Percentiles rank a stretch among this genome's conserved stretches.
phyloP scores from a whole-genome alignment of 208 protist genomes.

The Entamoeba invadens region DNA sequence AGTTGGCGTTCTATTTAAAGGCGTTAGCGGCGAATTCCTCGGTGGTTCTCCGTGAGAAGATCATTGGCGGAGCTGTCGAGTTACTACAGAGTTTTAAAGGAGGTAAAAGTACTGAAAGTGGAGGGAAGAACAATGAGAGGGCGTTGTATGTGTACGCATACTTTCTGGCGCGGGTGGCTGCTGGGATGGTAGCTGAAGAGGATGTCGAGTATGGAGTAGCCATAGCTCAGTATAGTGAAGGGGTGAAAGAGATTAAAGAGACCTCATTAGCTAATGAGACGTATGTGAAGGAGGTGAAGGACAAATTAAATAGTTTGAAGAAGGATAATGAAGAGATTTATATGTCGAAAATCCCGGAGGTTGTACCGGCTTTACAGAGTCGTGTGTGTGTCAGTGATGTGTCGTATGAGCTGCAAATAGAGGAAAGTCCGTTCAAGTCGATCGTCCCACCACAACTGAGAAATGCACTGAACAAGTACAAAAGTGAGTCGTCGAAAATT shows the following conservation, averaged over 20 bases:
- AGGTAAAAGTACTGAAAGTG: too few relatives aligned
- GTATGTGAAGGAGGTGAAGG: neutral
- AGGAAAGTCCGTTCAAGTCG: neutral
- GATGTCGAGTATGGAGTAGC: neutral
- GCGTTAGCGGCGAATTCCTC: neutral
- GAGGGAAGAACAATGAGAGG: neutral
- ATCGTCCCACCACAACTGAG: neutral
- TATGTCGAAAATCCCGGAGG: neutral
- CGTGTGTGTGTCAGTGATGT: neutral
- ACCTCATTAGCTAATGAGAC: neutral
- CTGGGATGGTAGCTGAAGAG: neutral
- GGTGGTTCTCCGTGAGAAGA: neutral
- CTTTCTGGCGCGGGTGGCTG: neutral
- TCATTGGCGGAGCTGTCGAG: neutral
- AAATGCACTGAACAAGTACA: neutral
- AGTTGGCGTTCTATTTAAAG: neutral
- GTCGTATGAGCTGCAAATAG: neutral
- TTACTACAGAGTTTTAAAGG: too few relatives aligned
- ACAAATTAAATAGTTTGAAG: neutral
- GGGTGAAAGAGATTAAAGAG: neutral
- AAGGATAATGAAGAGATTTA: neutral
- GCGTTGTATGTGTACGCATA: neutral
- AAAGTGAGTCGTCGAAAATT: neutral
- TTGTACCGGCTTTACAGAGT: neutral
- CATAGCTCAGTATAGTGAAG: neutral